Evolutionary conservation across 176 grass and related monocot genomes (phyloP).

Genomic region (Aegilops bicornis): DNA sequence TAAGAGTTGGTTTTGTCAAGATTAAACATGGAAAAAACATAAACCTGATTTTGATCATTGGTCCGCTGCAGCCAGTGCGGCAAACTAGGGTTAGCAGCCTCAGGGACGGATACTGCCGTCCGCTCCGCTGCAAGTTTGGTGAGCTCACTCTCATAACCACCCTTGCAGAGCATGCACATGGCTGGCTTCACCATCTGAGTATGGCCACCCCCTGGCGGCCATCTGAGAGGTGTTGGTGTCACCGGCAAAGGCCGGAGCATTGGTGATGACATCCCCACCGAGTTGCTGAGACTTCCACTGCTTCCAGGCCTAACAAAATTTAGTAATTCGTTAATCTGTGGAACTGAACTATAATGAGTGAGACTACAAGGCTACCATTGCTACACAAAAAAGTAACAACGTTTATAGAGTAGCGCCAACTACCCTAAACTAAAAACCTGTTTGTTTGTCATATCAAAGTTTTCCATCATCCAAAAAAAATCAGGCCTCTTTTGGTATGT

Average conservation of each 20-base stretch:
- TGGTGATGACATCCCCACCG: slow-evolving; percentile 42
- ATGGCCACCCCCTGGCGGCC: slow-evolving; percentile 11
- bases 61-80: slow-evolving; percentile 80
- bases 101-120: slow-evolving; percentile 6
- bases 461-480: neutral
- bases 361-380: neutral
- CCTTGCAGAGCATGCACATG: slow-evolving; percentile 71
- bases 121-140: slow-evolving; percentile 46
- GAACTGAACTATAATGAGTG: neutral
- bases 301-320: slow-evolving; percentile 56
- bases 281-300: slow-evolving; percentile 46
- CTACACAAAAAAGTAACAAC: slow-evolving; percentile 7
- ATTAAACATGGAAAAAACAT: slow-evolving; percentile 23
- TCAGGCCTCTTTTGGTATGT: too few relatives aligned
- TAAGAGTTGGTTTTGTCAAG: neutral
- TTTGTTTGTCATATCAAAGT: neutral
- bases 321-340: slow-evolving; percentile 22
- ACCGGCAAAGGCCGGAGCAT: slow-evolving; percentile 8
- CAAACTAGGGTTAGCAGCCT: slow-evolving; percentile 35
- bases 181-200: neutral
- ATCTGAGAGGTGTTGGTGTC: slow-evolving; percentile 14
- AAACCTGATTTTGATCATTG: slow-evolving; percentile 37
- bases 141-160: slow-evolving; percentile 56
- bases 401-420: slow-evolving; percentile 1
- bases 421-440: neutral